Evolutionary conservation across 208 protist genomes (phyloP), one percentile per base, ranked within the genome.

Genomic region (Crithidia mellificae): DNA sequence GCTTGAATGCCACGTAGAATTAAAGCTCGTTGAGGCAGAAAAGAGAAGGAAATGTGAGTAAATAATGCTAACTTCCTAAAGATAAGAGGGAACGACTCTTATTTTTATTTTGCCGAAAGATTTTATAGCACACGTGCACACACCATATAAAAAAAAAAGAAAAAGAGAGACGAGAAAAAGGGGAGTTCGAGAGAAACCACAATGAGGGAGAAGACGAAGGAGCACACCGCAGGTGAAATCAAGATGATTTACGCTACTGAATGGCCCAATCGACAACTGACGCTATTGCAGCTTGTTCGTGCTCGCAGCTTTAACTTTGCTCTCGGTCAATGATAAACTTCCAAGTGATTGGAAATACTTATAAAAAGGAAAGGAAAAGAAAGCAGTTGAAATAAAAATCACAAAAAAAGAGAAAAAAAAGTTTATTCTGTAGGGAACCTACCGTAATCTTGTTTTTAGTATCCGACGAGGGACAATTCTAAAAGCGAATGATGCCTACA

Each of bases 321-420:
- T 63, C 57, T 63, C 57, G 27, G 27, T 63, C 56, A 63, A 63
- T 63, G 56, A 51, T 25, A 63, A 51, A 46, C 51, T 51, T 50
- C 22, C 41, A 46, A 6, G 12, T 34, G 51, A 63, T 25, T 50
- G 27, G 56, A 50, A 50, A 50, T 19, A 22, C 11, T 50, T 29
- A 36, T 19, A 32, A 38, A 50, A 20, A 50, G 12, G 25, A 62
- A 62, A 59, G 9, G 36, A 50, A 32, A 38, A 41, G n/a, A 46
- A 22, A 29, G 56, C 19, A 25, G 41, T 38, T 63, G n/a, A 63
- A 11, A 38, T 22, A 51, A 17, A 47, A 32, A 44, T 36, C 15
- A 63, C 2, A 63, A 41, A 63, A 52, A 12, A 63, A 29, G 19
- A 38, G 15, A 32, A 62, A 38, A 29, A 47, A 47, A 32, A 6